These are phyloP conservation scores for Phytophthora chlamydospora DNA, from an alignment of 352 stramenopile species.

Conservation along the genomic window DNA sequence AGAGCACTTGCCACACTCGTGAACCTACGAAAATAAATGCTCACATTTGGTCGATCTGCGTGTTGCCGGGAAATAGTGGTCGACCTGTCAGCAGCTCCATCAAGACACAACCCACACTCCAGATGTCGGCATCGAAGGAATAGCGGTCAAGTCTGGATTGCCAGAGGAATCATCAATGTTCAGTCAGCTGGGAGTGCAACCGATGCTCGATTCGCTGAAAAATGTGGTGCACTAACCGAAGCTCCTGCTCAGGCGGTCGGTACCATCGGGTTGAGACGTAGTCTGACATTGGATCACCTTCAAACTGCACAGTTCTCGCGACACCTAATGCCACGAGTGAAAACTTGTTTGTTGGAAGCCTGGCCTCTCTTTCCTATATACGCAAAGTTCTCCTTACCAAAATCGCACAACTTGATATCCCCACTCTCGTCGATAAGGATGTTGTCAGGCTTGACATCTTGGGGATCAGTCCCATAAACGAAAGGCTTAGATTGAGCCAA, in stretches of 20 bases:
- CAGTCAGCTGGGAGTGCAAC: no score
- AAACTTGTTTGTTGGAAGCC: background rate
- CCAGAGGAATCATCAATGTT: background rate
- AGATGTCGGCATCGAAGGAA: constrained; percentile 84
- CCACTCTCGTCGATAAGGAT: constrained; percentile 78
- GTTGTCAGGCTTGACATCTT: constrained; percentile 87
- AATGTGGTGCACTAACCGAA: constrained; percentile 42
- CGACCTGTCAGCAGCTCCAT: constrained; percentile 79
- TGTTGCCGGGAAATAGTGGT: constrained; percentile 77
- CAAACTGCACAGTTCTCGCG: constrained; percentile 76
- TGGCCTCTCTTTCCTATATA: background rate
- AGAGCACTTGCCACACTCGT: background rate
- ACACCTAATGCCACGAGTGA: constrained; percentile 41
- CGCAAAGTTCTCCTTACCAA: constrained; percentile 42
- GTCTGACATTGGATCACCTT: constrained; percentile 77
- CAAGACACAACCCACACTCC: constrained; percentile 80
- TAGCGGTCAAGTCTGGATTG: constrained; percentile 67
- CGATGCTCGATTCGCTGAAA: background rate
- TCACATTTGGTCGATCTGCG: constrained; percentile 84
- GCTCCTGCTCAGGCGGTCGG: constrained; percentile 79
- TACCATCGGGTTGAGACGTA: constrained; percentile 88
- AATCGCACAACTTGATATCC: constrained; percentile 82
- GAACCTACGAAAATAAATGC: background rate
- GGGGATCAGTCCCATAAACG: background rate
- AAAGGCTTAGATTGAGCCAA: background rate